These are phyloP conservation scores for Schizochytrium sp. DNA, from an alignment of 108 stramenopile species.

Conservation along the genomic window DNA sequence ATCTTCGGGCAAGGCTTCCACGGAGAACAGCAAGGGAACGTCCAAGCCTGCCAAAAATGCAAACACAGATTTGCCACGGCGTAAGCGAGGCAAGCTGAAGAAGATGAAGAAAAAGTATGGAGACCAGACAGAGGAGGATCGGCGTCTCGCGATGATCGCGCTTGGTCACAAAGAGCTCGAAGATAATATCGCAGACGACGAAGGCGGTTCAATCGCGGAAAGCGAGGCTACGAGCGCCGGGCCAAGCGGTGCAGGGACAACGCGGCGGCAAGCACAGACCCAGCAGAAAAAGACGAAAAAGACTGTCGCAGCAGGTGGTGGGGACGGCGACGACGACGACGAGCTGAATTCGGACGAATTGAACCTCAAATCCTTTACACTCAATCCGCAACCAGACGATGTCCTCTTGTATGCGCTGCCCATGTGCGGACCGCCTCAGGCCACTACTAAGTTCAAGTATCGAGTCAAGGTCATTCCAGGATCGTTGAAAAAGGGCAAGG, in stretches of 20 bases:
- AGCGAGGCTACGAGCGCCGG: constrained; percentile 4
- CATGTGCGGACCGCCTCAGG: not conserved
- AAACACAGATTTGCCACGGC: not conserved
- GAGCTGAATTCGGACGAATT: not conserved
- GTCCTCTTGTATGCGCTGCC: constrained; percentile 23
- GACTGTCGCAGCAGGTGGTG: constrained; percentile 58
- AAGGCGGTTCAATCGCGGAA: not conserved
- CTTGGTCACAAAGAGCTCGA: constrained; percentile 55
- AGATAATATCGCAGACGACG: constrained; percentile 14
- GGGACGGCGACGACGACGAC: not conserved
- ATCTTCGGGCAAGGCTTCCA: too few relatives aligned
- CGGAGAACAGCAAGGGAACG: not conserved
- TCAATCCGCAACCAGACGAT: constrained; percentile 7
- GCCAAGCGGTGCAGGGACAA: not conserved
- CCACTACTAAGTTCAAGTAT: constrained; percentile 1
- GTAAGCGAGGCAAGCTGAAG: constrained; percentile 36
- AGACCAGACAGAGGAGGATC: constrained; percentile 94
- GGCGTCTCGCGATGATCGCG: constrained; percentile 74
- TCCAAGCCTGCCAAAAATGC: not conserved
- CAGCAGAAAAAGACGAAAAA: constrained; percentile 31
- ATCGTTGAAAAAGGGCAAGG: constrained; percentile 46
- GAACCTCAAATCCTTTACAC: not conserved
- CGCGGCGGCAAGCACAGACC: not conserved
- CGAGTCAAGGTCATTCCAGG: constrained; percentile 50
- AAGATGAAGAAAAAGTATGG: constrained; percentile 65